These are phyloP conservation scores for Phlebiopsis gigantea DNA, from an alignment of 768 basidiomycete species.

Conservation along the genomic window DNA sequence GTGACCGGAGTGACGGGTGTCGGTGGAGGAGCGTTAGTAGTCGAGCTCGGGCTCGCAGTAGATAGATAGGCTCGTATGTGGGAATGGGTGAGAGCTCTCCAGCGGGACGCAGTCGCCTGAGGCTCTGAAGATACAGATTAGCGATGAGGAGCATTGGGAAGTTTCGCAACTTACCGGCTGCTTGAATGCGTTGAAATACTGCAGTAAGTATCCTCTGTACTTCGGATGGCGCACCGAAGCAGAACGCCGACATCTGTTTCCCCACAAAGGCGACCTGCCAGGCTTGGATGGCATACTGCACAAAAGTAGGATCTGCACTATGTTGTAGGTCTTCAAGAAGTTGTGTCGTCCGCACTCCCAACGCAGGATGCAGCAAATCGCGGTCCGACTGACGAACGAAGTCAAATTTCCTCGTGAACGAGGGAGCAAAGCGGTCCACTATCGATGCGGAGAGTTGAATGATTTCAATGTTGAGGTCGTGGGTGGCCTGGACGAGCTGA, in stretches of 20 bases:
- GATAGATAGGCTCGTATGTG: slow-evolving; percentile 22
- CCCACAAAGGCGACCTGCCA: slow-evolving; percentile 30
- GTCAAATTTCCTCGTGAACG: slow-evolving; percentile 23
- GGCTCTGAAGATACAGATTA: slow-evolving; percentile 24
- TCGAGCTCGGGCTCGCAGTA: background rate
- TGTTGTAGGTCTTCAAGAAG: slow-evolving; percentile 25
- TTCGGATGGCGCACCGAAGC: slow-evolving; percentile 26
- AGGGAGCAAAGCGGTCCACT: slow-evolving; percentile 17
- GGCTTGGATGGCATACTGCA: slow-evolving; percentile 33
- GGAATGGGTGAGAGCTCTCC: slow-evolving; percentile 30
- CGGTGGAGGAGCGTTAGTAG: background rate
- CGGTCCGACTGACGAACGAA: slow-evolving; percentile 21
- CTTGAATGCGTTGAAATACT: slow-evolving; percentile 29
- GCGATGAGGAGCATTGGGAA: background rate
- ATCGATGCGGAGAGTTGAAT: slow-evolving; percentile 30
- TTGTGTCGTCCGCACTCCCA: slow-evolving; percentile 25
- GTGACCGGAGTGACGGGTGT: slow-evolving; percentile 15
- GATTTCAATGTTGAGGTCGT: slow-evolving; percentile 31
- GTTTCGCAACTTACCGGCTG: slow-evolving; percentile 19
- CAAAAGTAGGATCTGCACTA: slow-evolving; percentile 28
- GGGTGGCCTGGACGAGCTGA: slow-evolving; percentile 28
- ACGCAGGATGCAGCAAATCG: slow-evolving; percentile 23
- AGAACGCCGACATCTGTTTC: slow-evolving; percentile 28
- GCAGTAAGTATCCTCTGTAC: slow-evolving; percentile 24
- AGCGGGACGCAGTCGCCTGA: slow-evolving; percentile 30